Percentiles rank a stretch among this genome's conserved stretches.
Conservation (phyloP, 129 eudicot genomes). For the Centaurea solstitialis region DNA sequence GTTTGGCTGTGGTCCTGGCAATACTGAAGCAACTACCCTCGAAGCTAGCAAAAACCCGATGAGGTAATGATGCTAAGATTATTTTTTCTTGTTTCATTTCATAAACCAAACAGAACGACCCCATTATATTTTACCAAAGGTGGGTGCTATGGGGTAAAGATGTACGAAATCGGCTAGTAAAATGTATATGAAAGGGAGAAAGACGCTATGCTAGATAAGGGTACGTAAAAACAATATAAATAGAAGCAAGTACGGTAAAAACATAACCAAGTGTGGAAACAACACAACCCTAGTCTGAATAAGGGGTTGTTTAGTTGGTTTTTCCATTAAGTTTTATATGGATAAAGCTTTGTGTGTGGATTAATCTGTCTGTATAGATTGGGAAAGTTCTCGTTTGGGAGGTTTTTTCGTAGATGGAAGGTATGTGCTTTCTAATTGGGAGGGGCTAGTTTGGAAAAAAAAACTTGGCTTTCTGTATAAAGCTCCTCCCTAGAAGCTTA, state of each 20-base stretch:
- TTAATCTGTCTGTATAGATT: no score
- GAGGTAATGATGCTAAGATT: constrained; percentile 52
- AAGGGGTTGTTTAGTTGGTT: neutral
- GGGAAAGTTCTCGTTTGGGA: no score
- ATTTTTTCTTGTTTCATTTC: neutral
- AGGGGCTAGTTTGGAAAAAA: no score
- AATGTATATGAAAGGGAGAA: neutral
- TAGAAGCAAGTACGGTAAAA: neutral
- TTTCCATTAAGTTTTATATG: no score
- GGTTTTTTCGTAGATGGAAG: no score
- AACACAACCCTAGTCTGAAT: neutral
- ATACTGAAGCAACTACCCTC: constrained; percentile 83
- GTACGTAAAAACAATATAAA: neutral
- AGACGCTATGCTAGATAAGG: neutral
- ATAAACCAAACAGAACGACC: neutral
- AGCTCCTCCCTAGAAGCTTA: no score
- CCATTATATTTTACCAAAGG: neutral
- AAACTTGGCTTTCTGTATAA: no score
- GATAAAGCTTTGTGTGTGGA: no score
- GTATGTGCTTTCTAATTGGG: no score
- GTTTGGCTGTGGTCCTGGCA: constrained; percentile 74
- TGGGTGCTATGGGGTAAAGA: neutral
- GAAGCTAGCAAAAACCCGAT: constrained; percentile 99
- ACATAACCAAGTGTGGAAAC: neutral
- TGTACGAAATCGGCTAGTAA: neutral